Base-by-base conservation (phyloP, 1,284 basidiomycete genomes). In the Naganishia sp. region DNA sequence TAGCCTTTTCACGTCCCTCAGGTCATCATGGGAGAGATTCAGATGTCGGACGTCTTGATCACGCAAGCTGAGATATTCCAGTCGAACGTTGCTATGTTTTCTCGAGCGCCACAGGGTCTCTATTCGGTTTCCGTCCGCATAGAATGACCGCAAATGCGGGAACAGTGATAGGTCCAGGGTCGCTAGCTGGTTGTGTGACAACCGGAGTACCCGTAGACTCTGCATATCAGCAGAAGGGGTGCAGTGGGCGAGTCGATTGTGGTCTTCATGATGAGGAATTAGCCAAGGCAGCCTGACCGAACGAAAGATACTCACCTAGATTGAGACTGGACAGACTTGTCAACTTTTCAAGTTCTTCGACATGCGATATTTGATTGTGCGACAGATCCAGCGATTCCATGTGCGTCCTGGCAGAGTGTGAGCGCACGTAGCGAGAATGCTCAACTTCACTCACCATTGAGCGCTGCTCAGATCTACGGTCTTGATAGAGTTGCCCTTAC, bases 11-110 rank as follows among this genome's bases (percentile, higher is more conserved):
- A 93, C 86, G 80, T 94, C 90, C 73, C 91, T 86, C 72, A 96
- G 84, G 77, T 93, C 88, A 68, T 86, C 84, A 67, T 85, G 85
- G 71, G 86, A 82, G 55, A 85, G 76, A 3, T 70, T 68, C 28
- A 92, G 80, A 68, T 85, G 84, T 56, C 83, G 82, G 71, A 86
- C 87, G 74, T 84, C 84, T 80, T 99, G 95, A 80, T 94, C 92
- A 76, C 96, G 85, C 81, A 97, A 74, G 74, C 90, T 94, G 63
- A 99, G 82, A 74, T 94, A 94, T 79, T 97, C 94, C 71, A 99
- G 82, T 87, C 69, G 80, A 79, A 70, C 92, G 79, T 41, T 84
- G 83, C 83, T 74, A 83, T 82, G 75, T 85, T 85, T 64, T 73
- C 78, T 70, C 85, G 82, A 72, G 73, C 82, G 71, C 1, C 73